phyloP scores from a whole-genome alignment of 768 basidiomycete species.

The Leccinum uliginosum region DNA sequence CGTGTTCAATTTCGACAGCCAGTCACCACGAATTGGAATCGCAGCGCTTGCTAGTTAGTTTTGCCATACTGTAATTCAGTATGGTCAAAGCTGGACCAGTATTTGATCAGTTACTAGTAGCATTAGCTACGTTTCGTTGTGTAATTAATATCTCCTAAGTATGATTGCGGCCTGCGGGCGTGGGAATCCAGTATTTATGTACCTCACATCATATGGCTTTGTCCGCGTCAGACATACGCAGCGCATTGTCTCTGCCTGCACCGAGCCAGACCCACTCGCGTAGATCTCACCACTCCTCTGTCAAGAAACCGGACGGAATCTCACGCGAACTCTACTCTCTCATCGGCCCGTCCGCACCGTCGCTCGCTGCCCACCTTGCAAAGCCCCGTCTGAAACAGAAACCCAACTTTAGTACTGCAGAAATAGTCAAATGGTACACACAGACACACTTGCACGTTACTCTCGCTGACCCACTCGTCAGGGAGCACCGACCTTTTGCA shows the following conservation, averaged over 20 bases:
- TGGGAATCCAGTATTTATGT: too few relatives aligned
- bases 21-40: too few relatives aligned
- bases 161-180: too few relatives aligned
- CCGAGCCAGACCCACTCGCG: conserved; percentile 37
- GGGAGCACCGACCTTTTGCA: conserved; percentile 74
- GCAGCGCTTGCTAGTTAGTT: too few relatives aligned
- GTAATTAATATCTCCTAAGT: too few relatives aligned
- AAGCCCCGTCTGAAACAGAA: conserved; percentile 87
- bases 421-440: conserved; percentile 66
- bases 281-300: conserved; percentile 35
- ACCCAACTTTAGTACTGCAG: conserved; percentile 62
- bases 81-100: too few relatives aligned
- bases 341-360: conserved; percentile 91
- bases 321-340: conserved; percentile 90
- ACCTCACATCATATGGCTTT: conserved; percentile 45
- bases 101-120: too few relatives aligned
- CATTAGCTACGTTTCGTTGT: too few relatives aligned
- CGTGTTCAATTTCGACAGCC: too few relatives aligned
- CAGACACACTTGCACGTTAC: neutral
- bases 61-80: too few relatives aligned
- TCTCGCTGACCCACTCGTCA: conserved; percentile 26
- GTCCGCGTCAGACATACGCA: conserved; percentile 78
- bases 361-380: conserved; percentile 71
- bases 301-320: conserved; percentile 83
- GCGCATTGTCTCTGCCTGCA: conserved; percentile 64